phyloP scores from a whole-genome alignment of 768 basidiomycete genomes.

The Lactifluus hygrophoroides region DNA sequence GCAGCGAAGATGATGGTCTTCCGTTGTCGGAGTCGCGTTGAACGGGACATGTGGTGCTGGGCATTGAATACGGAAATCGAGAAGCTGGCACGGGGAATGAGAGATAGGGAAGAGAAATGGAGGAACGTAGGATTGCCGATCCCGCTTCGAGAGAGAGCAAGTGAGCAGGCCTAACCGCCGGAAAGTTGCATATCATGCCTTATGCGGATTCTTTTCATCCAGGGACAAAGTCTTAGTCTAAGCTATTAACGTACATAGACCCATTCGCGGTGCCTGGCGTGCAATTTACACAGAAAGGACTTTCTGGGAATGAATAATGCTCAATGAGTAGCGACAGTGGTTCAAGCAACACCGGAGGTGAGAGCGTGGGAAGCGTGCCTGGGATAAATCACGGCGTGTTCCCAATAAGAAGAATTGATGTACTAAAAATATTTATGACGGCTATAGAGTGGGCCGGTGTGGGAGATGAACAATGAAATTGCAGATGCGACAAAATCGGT shows the following conservation, averaged over 20 bases:
- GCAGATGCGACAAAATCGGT: background rate
- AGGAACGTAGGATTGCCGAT: constrained; percentile 53
- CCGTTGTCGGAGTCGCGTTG: constrained; percentile 72
- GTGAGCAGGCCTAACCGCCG: background rate
- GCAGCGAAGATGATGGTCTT: constrained; percentile 59
- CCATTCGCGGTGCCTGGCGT: background rate
- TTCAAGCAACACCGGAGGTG: too few relatives aligned
- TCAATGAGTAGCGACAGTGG: background rate
- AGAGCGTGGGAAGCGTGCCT: background rate
- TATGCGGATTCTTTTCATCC: background rate
- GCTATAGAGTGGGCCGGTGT: background rate
- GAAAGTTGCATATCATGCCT: background rate
- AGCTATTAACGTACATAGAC: background rate
- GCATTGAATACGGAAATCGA: constrained; percentile 88
- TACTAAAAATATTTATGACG: background rate
- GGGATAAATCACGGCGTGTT: background rate
- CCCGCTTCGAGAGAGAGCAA: background rate
- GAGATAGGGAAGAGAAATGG: constrained; percentile 54
- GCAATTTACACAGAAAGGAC: background rate
- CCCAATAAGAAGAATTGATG: too few relatives aligned
- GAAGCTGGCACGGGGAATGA: constrained; percentile 53
- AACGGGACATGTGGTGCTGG: constrained; percentile 94
- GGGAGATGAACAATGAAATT: too few relatives aligned
- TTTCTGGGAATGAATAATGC: background rate
- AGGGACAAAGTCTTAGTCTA: background rate